phyloP scores from a whole-genome alignment of 768 basidiomycete genomes.

The Lactarius indigo region DNA sequence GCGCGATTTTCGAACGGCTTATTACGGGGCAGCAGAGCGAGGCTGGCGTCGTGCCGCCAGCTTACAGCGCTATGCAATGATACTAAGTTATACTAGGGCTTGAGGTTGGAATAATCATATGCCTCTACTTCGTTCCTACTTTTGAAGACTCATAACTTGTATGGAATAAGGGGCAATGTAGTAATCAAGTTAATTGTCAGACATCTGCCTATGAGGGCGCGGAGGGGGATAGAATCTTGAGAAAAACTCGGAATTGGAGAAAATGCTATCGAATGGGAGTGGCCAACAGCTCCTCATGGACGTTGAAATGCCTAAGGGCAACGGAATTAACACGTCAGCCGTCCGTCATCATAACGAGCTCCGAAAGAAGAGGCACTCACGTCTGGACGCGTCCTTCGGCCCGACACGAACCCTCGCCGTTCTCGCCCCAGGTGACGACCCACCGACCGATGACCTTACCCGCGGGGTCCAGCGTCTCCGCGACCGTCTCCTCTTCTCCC shows the following conservation, averaged over 20 bases:
- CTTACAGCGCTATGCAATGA: constrained; percentile 42
- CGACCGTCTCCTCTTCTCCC: constrained; percentile 71
- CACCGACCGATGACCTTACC: constrained; percentile 69
- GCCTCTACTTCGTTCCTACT: background rate
- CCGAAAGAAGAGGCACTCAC: constrained; percentile 40
- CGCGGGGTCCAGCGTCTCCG: constrained; percentile 61
- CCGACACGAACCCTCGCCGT: constrained; percentile 60
- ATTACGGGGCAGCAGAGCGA: constrained; percentile 81
- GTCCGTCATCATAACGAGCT: background rate
- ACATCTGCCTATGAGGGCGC: background rate
- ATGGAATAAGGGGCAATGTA: background rate
- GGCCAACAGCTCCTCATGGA: constrained; percentile 47
- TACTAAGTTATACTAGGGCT: background rate
- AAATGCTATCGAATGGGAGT: constrained; percentile 21
- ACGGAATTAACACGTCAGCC: background rate
- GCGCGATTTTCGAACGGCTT: constrained; percentile 60
- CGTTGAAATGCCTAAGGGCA: constrained; percentile 44
- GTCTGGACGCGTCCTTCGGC: constrained; percentile 60
- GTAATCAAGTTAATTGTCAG: background rate
- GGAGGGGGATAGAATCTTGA: background rate
- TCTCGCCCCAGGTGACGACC: constrained; percentile 72
- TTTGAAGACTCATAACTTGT: background rate
- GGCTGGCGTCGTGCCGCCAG: constrained; percentile 78
- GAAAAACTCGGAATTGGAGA: background rate
- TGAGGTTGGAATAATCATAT: background rate